Conservation (phyloP, 192 early-diverging fungal species). For the Coemansia sp. region DNA sequence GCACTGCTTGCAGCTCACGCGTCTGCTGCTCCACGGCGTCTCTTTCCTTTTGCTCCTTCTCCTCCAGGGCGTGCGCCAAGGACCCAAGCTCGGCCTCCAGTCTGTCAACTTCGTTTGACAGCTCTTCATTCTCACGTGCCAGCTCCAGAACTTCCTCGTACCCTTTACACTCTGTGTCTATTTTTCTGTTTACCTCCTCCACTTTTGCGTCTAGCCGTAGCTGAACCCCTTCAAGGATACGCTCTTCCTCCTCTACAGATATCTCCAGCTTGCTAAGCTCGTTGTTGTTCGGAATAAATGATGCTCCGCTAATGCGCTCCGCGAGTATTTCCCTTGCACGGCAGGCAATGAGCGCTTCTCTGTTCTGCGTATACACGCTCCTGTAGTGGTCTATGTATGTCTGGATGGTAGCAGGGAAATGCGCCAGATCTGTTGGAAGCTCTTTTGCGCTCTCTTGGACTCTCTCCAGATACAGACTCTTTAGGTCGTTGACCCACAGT, state of each 20-base stretch:
- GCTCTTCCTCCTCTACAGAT: constrained; percentile 51
- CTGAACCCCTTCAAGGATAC: constrained; percentile 45
- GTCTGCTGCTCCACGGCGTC: constrained; percentile 48
- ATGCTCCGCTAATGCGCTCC: constrained; percentile 39
- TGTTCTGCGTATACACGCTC: constrained; percentile 39
- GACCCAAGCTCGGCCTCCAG: constrained; percentile 43
- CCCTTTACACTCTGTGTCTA: constrained; percentile 27
- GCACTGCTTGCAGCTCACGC: constrained; percentile 47
- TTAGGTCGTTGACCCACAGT: constrained; percentile 48
- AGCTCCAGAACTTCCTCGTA: constrained; percentile 31
- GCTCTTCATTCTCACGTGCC: constrained; percentile 33
- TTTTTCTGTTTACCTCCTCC: constrained; percentile 26
- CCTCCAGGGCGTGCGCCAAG: constrained; percentile 25
- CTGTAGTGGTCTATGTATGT: constrained; percentile 39
- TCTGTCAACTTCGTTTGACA: constrained; percentile 17
- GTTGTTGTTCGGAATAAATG: constrained; percentile 41
- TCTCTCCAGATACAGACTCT: constrained; percentile 43
- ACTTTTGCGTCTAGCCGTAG: constrained; percentile 41
- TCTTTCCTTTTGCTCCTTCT: constrained; percentile 44
- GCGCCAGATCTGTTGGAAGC: constrained; percentile 39
- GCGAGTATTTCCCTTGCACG: constrained; percentile 43
- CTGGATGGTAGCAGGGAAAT: constrained; percentile 42
- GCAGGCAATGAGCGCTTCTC: constrained; percentile 34
- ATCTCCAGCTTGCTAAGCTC: constrained; percentile 52
- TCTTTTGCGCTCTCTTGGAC: constrained; percentile 28